phyloP scores from a whole-genome alignment of 495 filamentous ascomycete species.

The Penicillium parvum region DNA sequence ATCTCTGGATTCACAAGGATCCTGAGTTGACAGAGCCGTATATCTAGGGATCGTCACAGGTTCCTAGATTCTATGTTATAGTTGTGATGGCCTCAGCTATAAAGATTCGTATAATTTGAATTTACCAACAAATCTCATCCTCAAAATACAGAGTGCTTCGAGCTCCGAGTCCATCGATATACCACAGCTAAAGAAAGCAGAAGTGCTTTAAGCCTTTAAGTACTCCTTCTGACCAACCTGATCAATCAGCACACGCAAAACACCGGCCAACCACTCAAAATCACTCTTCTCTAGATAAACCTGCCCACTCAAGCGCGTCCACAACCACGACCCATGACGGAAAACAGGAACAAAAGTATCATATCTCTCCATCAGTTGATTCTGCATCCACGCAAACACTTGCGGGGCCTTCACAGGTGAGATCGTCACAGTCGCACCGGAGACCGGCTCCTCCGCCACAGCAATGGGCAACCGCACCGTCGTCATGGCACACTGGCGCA shows the following conservation, averaged over 20 bases:
- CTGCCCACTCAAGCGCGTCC: constrained; percentile 73
- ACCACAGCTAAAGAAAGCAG: too few species aligned
- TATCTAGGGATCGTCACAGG: too few species aligned
- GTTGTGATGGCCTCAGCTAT: too few species aligned
- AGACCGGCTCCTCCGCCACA: constrained; percentile 16
- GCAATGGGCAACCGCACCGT: constrained; percentile 72
- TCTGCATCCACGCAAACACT: constrained; percentile 55
- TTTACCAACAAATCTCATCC: too few species aligned
- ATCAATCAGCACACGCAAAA: constrained; percentile 58
- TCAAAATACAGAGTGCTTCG: too few species aligned
- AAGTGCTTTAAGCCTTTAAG: background rate
- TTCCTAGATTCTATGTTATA: too few species aligned
- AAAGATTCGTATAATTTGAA: too few species aligned
- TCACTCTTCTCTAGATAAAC: constrained; percentile 72
- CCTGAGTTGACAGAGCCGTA: constrained; percentile 15
- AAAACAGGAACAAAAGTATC: constrained; percentile 67
- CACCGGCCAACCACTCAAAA: constrained; percentile 64
- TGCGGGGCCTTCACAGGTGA: constrained; percentile 25
- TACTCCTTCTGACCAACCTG: constrained; percentile 54
- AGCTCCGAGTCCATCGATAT: too few species aligned
- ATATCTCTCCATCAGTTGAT: constrained; percentile 52
- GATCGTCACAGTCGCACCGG: constrained; percentile 23
- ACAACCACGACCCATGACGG: constrained; percentile 55
- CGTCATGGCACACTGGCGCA: constrained; percentile 52
- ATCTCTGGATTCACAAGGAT: constrained; percentile 17